These are phyloP conservation scores for Trametes punicea DNA, from an alignment of 768 basidiomycete genomes.

Conservation along the genomic window DNA sequence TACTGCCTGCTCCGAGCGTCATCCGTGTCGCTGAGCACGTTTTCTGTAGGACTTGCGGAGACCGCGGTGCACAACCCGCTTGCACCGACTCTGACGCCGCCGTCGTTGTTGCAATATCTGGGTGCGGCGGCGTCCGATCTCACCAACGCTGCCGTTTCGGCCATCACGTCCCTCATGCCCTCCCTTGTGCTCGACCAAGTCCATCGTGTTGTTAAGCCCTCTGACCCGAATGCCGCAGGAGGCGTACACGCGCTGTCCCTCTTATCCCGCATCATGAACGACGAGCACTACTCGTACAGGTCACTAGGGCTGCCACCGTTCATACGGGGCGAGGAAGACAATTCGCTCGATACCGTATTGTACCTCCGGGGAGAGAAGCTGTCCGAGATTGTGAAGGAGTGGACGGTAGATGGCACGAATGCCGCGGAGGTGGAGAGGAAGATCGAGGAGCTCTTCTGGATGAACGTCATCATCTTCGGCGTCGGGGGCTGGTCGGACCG, in stretches of 20 bases:
- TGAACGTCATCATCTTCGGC: slow-evolving; percentile 47
- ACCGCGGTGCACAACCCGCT: slow-evolving; percentile 18
- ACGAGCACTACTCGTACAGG: slow-evolving; percentile 17
- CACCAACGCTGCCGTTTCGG: not conserved
- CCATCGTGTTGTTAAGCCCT: not conserved
- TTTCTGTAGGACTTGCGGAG: slow-evolving; percentile 15
- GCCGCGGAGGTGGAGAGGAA: slow-evolving; percentile 43
- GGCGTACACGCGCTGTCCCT: slow-evolving; percentile 17
- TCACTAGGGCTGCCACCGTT: slow-evolving; percentile 13
- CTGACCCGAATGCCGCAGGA: not conserved
- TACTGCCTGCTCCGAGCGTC: too few species aligned
- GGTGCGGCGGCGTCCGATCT: slow-evolving; percentile 39
- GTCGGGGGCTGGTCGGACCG: slow-evolving; percentile 50
- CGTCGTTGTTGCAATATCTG: slow-evolving; percentile 6
- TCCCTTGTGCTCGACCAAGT: slow-evolving; percentile 6
- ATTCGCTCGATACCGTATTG: slow-evolving; percentile 11
- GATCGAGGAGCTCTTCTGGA: slow-evolving; percentile 62
- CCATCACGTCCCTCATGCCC: slow-evolving; percentile 11
- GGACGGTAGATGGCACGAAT: slow-evolving; percentile 20
- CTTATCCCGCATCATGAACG: slow-evolving; percentile 12
- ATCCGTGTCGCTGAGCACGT: not conserved
- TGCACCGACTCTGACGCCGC: slow-evolving; percentile 6
- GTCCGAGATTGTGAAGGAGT: slow-evolving; percentile 10
- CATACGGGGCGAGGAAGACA: slow-evolving; percentile 7
- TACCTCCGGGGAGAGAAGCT: slow-evolving; percentile 13